A percentile compares a stretch with the other conserved stretches of the same genome.
These are phyloP conservation scores for Aureobasidium namibiae DNA, from an alignment of 2,329 filamentous ascomycete genomes.

Conservation along the genomic window DNA sequence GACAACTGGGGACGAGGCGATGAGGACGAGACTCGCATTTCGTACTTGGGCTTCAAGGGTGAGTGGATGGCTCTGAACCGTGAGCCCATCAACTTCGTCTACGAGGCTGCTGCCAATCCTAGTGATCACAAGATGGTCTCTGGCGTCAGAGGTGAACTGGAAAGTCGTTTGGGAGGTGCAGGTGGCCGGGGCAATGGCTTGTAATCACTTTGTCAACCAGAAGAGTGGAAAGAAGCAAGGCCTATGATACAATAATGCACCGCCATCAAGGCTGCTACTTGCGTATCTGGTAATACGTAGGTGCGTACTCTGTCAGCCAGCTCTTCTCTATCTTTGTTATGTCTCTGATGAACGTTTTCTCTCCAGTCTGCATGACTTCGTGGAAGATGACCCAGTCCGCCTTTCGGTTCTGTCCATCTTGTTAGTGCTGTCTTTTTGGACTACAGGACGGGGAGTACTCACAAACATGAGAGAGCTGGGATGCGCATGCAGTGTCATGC, in stretches of 20 bases:
- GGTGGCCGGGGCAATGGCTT: conserved; percentile 13
- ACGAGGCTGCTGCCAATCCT: conserved; percentile 90
- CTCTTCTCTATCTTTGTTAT: conserved; percentile 86
- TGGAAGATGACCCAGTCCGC: conserved; percentile 96
- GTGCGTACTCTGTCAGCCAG: conserved; percentile 87
- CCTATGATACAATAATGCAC: background rate
- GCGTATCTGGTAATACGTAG: conserved; percentile 66
- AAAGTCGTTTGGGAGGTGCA: conserved; percentile 26
- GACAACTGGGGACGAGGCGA: conserved; percentile 76
- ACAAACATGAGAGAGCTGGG: conserved; percentile 87
- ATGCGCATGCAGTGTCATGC: conserved; percentile 73
- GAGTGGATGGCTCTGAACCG: conserved; percentile 83
- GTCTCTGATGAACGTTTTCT: conserved; percentile 85
- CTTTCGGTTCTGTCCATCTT: conserved; percentile 60
- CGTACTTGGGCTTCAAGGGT: conserved; percentile 86
- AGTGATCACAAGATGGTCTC: conserved; percentile 61
- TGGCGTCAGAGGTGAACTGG: conserved; percentile 28
- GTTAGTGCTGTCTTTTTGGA: background rate
- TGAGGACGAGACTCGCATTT: conserved; percentile 69
- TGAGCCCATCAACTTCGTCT: conserved; percentile 77
- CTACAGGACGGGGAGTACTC: conserved; percentile 24
- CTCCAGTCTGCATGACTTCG: conserved; percentile 80
- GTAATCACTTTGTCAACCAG: background rate
- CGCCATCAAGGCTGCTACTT: background rate
- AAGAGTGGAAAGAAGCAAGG: too few relatives aligned